Evolutionary conservation across 306 rosid species (phyloP).

Genomic region (Rubus parviflorus): DNA sequence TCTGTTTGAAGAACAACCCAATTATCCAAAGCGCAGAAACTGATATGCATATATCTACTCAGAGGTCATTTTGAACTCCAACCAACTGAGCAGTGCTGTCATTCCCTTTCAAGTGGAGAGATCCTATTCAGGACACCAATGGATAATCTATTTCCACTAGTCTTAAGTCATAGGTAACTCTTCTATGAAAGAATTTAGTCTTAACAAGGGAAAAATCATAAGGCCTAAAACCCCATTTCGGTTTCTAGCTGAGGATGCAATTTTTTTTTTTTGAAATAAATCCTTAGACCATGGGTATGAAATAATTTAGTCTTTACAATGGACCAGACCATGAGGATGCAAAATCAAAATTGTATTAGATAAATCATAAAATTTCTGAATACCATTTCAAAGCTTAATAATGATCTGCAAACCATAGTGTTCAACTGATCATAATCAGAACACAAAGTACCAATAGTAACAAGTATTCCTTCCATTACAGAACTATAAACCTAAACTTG

Average conservation of each 20-base stretch:
- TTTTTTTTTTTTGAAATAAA: neutral
- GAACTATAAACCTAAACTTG: neutral
- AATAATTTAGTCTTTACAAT: neutral
- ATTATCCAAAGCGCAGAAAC: neutral
- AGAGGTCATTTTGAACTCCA: slow-evolving; percentile 3
- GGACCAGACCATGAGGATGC: neutral
- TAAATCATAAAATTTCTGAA: neutral
- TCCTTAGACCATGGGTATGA: neutral
- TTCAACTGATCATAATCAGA: neutral
- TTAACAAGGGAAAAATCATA: neutral
- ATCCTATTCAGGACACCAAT: neutral
- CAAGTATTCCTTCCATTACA: neutral
- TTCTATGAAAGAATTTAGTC: neutral
- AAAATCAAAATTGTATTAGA: neutral
- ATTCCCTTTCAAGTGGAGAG: neutral
- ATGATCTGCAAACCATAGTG: neutral
- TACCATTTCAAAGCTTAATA: neutral
- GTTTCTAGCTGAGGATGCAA: neutral
- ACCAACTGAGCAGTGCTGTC: neutral
- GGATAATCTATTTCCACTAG: neutral
- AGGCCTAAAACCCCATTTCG: neutral
- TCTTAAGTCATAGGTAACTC: neutral
- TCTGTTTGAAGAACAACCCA: neutral
- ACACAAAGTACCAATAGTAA: neutral
- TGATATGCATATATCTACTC: neutral